Conservation (phyloP, 768 basidiomycete species). For the Pulveroboletus frians region DNA sequence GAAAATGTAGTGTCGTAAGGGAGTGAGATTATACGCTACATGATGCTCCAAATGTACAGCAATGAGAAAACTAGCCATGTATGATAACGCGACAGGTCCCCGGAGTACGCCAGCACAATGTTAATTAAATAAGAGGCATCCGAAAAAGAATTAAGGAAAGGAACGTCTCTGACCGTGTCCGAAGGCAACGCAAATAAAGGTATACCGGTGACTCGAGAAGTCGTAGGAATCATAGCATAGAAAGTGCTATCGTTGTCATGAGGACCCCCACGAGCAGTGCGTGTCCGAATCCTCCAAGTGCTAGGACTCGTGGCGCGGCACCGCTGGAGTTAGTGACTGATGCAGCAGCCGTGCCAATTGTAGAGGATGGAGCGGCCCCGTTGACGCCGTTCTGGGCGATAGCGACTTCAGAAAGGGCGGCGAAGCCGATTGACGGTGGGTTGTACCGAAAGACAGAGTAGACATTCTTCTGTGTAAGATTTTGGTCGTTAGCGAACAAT, state of each 20-base stretch:
- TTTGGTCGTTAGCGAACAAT: neutral
- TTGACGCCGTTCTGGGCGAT: slow-evolving; percentile 27
- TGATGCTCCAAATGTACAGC: neutral
- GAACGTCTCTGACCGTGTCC: neutral
- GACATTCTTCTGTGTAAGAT: slow-evolving; percentile 42
- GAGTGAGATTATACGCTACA: neutral
- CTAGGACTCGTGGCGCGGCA: neutral
- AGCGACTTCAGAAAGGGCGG: slow-evolving; percentile 34
- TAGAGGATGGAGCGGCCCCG: slow-evolving; percentile 45
- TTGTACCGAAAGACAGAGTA: slow-evolving; percentile 50
- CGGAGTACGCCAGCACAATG: neutral
- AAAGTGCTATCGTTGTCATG: neutral
- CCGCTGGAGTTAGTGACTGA: slow-evolving; percentile 33
- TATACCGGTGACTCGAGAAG: no score
- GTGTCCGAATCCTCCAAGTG: neutral
- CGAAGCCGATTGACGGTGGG: slow-evolving; percentile 50
- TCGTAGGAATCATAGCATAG: slow-evolving; percentile 1
- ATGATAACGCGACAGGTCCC: neutral
- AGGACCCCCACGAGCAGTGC: neutral
- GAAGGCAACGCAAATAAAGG: neutral
- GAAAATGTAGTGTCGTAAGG: neutral
- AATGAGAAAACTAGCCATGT: neutral
- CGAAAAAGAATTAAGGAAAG: neutral
- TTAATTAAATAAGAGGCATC: neutral
- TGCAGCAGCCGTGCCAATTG: slow-evolving; percentile 50